Base-by-base conservation (phyloP, 345 rosid genomes). In the Trapa incisa region DNA sequence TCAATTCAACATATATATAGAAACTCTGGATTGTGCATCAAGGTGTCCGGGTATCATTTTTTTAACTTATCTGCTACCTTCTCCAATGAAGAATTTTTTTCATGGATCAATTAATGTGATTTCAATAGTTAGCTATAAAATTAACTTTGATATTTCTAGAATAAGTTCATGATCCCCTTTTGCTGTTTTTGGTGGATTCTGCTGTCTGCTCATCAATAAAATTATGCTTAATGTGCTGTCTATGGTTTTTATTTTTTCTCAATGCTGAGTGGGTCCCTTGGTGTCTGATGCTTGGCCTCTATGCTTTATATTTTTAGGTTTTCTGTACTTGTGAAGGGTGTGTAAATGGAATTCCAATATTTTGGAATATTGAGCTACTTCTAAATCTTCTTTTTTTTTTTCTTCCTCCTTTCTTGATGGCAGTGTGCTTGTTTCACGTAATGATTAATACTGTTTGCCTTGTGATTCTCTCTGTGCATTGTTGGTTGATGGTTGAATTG, bases 281-380 rank as follows among this genome's bases (percentile, higher is more conserved):
- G 82, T 82, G 85, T 85, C 89, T 76, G 85, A 85, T 85, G 85
- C 86, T 70, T 74, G 56, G 56, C 50, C 32, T 57, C 70, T 75
- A 83, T 68, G 80, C 74, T 76, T 72, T 67, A 73, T 73, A 77
- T 71, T 72, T 70, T 70, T 76, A 74, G 48, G 66, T 36, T 78
- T 41, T 71, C 73, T 75, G 68, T 76, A 72, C 80, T 82, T 75
- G 69, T 73, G 66, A 73, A 77, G 81, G 74, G 80, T 83, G 82
- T 84, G 73, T 81, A 65, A 8, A 65, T 50, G 73, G 72, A 91
- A 86, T 83, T 81, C 77, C 77, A 89, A 85, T 85, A 79, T 76
- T 78, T 69, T 41, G 43, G 63, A 64, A 50, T 76, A 43, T 61
- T 54, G 67, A 32, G 33, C 64, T 5, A 61, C 54, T 67, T 47